Conservation (phyloP, 768 basidiomycete genomes). For the Mycena metata region DNA sequence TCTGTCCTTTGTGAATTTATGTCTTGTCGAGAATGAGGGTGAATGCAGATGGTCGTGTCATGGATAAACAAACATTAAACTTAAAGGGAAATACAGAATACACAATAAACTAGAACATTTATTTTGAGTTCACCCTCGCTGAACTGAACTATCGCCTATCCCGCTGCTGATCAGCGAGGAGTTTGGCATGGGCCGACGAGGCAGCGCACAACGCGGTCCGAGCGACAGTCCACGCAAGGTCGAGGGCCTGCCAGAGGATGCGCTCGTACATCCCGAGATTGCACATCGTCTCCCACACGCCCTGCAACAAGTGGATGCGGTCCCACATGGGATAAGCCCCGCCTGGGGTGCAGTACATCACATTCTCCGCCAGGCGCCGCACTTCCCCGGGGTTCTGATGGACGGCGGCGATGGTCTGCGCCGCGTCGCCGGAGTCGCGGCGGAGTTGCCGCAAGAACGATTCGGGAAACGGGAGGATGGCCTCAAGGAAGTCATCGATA, state of each 20-base stretch:
- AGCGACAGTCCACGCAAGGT: slow-evolving; percentile 63
- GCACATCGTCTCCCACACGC: slow-evolving; percentile 60
- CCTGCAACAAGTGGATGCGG: slow-evolving; percentile 50
- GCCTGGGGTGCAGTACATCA: slow-evolving; percentile 18
- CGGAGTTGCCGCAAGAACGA: not conserved
- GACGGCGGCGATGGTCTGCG: not conserved
- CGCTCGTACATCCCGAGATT: slow-evolving; percentile 61
- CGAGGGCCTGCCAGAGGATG: slow-evolving; percentile 60
- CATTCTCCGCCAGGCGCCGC: slow-evolving; percentile 24
- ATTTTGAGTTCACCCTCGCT: no score
- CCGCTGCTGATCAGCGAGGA: not conserved
- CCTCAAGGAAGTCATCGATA: slow-evolving; percentile 40
- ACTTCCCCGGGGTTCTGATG: not conserved
- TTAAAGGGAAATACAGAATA: no score
- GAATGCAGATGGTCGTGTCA: no score
- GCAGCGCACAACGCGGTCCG: slow-evolving; percentile 52
- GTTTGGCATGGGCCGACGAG: not conserved
- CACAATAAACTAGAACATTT: no score
- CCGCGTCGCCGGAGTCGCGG: not conserved
- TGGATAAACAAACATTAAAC: no score
- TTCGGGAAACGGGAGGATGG: slow-evolving; percentile 15
- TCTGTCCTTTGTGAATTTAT: slow-evolving; percentile 6
- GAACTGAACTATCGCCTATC: not conserved
- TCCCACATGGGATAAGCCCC: slow-evolving; percentile 46
- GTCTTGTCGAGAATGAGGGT: no score